These are phyloP conservation scores for Lithocarpus polystachyus DNA, from an alignment of 306 rosid species.

Conservation along the genomic window DNA sequence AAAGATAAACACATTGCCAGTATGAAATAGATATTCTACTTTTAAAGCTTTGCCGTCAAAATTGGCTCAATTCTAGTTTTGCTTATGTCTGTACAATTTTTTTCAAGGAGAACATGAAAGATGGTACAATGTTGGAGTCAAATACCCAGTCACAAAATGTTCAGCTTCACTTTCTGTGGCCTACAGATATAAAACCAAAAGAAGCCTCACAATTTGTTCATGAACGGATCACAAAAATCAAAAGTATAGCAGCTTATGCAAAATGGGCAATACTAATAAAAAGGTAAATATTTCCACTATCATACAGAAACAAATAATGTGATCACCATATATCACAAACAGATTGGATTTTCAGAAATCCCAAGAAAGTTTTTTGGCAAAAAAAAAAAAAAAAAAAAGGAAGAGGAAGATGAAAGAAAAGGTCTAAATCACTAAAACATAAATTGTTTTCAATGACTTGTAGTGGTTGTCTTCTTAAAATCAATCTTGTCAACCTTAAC, in stretches of 20 bases:
- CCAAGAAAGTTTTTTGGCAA: background rate
- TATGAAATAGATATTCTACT: background rate
- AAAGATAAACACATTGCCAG: background rate
- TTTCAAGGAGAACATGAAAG: too few species aligned
- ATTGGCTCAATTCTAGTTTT: too few species aligned
- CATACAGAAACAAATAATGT: conserved; percentile 6
- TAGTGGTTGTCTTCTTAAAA: conserved; percentile 86
- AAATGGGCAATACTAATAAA: conserved; percentile 21
- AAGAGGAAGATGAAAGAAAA: conserved; percentile 2
- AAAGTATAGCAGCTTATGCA: conserved; percentile 20
- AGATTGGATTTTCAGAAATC: background rate
- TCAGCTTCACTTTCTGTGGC: background rate
- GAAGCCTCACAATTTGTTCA: background rate
- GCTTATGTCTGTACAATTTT: too few species aligned
- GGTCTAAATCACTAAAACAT: conserved; percentile 13
- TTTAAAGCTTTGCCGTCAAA: too few species aligned
- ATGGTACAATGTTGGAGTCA: too few species aligned
- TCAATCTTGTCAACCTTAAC: conserved; percentile 99
- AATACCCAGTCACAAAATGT: background rate
- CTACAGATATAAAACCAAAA: background rate
- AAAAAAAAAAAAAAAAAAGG: background rate
- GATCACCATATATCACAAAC: conserved; percentile 10
- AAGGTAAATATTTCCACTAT: conserved; percentile 17
- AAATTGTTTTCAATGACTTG: conserved; percentile 45
- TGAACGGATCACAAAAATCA: conserved; percentile 9